Conservation (phyloP, 2,329 filamentous ascomycete genomes). For the Cladosporium sp. region DNA sequence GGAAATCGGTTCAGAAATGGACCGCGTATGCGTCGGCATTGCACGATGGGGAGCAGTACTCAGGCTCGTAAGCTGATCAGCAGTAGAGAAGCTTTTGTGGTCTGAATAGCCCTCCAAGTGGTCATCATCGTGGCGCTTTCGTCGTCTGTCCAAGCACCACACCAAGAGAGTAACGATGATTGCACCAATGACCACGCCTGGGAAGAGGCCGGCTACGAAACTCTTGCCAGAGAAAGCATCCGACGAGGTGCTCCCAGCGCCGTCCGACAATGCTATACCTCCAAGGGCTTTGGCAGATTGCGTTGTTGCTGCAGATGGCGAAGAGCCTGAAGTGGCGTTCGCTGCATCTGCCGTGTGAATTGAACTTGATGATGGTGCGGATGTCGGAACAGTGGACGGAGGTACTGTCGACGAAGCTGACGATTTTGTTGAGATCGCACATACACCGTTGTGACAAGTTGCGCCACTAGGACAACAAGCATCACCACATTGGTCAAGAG, state of each 20-base stretch:
- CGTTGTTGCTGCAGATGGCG: background rate
- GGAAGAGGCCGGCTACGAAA: constrained; percentile 33
- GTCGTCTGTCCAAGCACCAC: constrained; percentile 21
- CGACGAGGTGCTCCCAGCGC: background rate
- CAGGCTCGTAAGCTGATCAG: constrained; percentile 11
- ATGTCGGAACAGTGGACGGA: background rate
- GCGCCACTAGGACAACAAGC: constrained; percentile 72
- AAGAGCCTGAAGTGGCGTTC: background rate
- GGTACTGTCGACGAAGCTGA: constrained; percentile 12
- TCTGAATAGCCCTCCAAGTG: constrained; percentile 15
- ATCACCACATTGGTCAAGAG: constrained; percentile 55
- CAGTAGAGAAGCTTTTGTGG: constrained; percentile 21
- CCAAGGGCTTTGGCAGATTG: background rate
- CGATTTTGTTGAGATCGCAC: constrained; percentile 36
- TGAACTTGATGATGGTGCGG: background rate
- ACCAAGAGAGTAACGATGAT: constrained; percentile 23
- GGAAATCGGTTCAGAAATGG: constrained; percentile 31
- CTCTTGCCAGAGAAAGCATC: constrained; percentile 27
- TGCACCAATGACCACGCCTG: constrained; percentile 30
- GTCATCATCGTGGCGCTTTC: constrained; percentile 13
- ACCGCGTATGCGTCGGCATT: constrained; percentile 25
- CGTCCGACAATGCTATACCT: background rate
- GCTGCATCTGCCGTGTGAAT: background rate
- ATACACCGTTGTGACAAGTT: constrained; percentile 53
- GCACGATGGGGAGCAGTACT: background rate